Evolutionary conservation across 805 yeast species (phyloP), one percentile per base, ranked within the genome.

Genomic region (Scheffersomyces spartinae): DNA sequence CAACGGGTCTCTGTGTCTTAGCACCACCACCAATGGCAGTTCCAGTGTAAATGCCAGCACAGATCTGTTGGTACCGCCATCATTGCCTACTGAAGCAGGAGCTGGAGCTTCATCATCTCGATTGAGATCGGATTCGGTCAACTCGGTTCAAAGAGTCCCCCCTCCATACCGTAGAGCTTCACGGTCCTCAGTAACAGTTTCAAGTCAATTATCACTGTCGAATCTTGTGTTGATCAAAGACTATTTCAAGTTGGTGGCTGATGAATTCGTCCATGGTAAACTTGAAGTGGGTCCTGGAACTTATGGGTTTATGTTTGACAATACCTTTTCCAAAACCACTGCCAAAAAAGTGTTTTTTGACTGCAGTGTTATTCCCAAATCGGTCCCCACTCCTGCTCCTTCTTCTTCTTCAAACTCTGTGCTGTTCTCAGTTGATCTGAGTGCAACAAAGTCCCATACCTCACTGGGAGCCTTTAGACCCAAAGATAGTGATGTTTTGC

Each of bases 291-390:
- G 49, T 3, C 57, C 63, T 6, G 88, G 88, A 2, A 67, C 76
- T 40, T 79, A 69, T 51, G 96, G 95, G 0, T 81, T 88, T 46
- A 77, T 91, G 14, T 79, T 88, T 43, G 97, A 88, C 52, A 88
- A 88, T 53, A 79, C 94, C 1, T 83, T 85, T 40, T 78, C 95
- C 17, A 84, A 81, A 42, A 82, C 78, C 17, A 77, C 75, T 13
- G 74, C 84, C 24, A 91, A 88, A 49, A 83, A 79, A 32, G 73
- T 88, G 1, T 59, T 74, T 29, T 85, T 85, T 49, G 68, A 74
- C 28, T 35, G 49, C 8, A 48, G 48, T 24, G 23, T 21, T 7
- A 6, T 21, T 17, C 9, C 18, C 18, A 17, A 8, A 17, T 9
- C 18, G 18, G 18, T 68, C 64, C 23, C 55, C 56, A n/a, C n/a